Evolutionary conservation across 1,284 basidiomycete species (phyloP), one percentile per base, ranked within the genome.

Genomic region (Golubevia sp.): DNA sequence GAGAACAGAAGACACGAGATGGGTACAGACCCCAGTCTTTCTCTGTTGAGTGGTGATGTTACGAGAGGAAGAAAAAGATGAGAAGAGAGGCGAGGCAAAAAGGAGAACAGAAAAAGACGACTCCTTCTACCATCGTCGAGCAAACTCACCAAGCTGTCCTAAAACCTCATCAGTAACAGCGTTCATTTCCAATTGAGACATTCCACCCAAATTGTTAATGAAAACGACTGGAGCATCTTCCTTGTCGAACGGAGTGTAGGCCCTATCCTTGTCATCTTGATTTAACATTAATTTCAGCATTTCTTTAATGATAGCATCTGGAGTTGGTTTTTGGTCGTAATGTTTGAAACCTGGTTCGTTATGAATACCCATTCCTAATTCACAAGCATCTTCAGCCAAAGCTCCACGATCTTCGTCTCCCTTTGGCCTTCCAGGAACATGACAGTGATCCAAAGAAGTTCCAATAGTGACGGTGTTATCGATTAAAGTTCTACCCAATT

Each of bases 151-250:
- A 44, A 89, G 82, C 66, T 86, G 85, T 26, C 58, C 70, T 24
- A 85, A 64, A 20, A 85, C 79, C 56, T 87, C 87, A 49, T 86
- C 85, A 21, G 86, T 74, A 20, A 88, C 66, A 18, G 87, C 87
- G 26, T 86, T 85, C 84, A 88, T 86, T 74, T 89, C 88, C 44
- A 89, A 78, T 71, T 85, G 84, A 24, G 86, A 87, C 73, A 88
- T 84, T 2, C 88, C 88, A 53, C 88, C 87, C 18, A 89, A 83
- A 68, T 89, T 89, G 71, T 89, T 89, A 58, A 89, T 73, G 62
- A 88, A 88, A 23, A 83, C 64, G 11, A 82, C 68, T 25, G 79
- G 79, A 85, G 74, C 57, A 86, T 85, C 18, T 76, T 82, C 34
- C 85, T 85, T 64, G 85, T 82, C 76, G 67, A 86, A 86, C 54